phyloP scores from a whole-genome alignment of 441 rosid species.

The Manihot esculenta region DNA sequence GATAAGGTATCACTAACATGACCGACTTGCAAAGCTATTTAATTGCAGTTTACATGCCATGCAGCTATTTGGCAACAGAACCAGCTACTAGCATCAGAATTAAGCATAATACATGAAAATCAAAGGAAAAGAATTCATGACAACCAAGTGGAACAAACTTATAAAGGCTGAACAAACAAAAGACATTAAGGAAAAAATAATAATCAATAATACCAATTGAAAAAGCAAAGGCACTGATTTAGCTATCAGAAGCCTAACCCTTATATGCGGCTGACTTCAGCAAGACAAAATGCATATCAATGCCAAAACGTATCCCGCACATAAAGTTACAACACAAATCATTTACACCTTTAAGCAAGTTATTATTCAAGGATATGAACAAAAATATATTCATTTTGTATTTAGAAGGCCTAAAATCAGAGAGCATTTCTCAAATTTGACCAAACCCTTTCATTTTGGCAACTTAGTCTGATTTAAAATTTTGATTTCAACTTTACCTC shows the following conservation, averaged over 20 bases:
- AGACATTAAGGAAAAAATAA: neutral
- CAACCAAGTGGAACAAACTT: neutral
- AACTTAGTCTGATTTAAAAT: no score
- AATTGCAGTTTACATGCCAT: neutral
- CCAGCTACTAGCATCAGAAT: neutral
- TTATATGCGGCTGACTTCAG: neutral
- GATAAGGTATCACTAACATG: neutral
- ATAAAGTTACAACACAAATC: neutral
- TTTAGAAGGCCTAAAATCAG: neutral
- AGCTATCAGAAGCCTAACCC: no score
- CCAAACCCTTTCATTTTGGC: no score
- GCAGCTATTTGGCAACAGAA: neutral
- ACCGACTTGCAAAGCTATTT: neutral
- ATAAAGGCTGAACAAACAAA: neutral
- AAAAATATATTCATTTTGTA: neutral
- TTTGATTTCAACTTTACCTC: neutral
- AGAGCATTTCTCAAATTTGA: no score
- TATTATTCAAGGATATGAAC: neutral
- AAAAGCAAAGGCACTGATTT: neutral
- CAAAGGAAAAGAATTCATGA: neutral
- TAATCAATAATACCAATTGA: neutral
- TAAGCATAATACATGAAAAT: neutral
- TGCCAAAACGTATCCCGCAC: neutral
- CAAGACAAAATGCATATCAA: neutral
- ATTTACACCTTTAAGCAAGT: neutral